Evolutionary conservation across 2,329 filamentous ascomycete species (phyloP).

Genomic region (Talaromyces sp.): DNA sequence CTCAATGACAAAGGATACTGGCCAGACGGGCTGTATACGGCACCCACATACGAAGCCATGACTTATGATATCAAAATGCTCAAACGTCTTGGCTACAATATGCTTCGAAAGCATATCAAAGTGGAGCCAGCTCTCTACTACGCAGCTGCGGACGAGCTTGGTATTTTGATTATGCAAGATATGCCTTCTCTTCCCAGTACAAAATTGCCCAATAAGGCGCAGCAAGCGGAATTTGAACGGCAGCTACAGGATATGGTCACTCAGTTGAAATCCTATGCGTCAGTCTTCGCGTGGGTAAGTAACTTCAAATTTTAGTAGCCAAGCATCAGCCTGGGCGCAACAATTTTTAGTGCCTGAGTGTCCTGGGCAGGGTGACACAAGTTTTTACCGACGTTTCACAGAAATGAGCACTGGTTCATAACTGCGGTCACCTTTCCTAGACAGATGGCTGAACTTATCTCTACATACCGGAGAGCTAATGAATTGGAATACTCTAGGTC

Average conservation of each 20-base stretch:
- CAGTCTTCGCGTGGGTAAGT: constrained; percentile 58
- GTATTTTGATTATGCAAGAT: constrained; percentile 64
- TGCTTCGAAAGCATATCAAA: constrained; percentile 65
- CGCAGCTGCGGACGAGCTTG: constrained; percentile 59
- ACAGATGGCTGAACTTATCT: neutral
- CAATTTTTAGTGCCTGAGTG: too few species aligned
- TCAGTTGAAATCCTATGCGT: constrained; percentile 59
- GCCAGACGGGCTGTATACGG: constrained; percentile 62
- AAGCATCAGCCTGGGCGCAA: too few species aligned
- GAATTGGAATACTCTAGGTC: constrained; percentile 33
- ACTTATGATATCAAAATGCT: constrained; percentile 57
- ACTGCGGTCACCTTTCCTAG: neutral
- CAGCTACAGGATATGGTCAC: constrained; percentile 57
- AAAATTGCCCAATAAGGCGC: constrained; percentile 34
- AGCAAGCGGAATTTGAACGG: constrained; percentile 60
- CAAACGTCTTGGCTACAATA: constrained; percentile 62
- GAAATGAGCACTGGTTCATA: too few species aligned
- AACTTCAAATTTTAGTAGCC: too few species aligned
- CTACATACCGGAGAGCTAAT: neutral
- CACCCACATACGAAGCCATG: constrained; percentile 62
- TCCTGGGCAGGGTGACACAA: too few species aligned
- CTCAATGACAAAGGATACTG: constrained; percentile 54
- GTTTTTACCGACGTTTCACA: too few species aligned
- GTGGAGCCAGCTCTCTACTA: constrained; percentile 64
- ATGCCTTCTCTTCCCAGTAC: constrained; percentile 55